Percentiles rank a stretch among this genome's conserved stretches.
phyloP scores from a whole-genome alignment of 2,329 filamentous ascomycete species.

The Cytospora chrysosperma region DNA sequence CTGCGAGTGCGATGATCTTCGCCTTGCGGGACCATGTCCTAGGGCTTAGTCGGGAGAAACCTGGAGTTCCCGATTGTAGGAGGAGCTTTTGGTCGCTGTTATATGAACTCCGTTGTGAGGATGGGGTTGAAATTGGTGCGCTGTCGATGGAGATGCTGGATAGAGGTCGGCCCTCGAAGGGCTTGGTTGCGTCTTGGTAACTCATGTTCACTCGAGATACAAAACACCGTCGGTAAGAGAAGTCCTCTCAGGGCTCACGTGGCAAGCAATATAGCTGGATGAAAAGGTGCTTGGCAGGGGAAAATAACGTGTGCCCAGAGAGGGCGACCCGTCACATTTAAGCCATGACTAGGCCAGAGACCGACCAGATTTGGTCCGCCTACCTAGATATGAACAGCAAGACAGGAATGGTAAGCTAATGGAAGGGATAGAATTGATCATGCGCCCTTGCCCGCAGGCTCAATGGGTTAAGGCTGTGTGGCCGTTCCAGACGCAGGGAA shows the following conservation, averaged over 20 bases:
- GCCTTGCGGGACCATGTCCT: conserved; percentile 20
- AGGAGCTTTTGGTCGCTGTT: neutral
- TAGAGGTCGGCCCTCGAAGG: neutral
- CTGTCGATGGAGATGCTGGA: neutral
- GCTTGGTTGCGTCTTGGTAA: neutral
- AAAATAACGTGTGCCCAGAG: no score
- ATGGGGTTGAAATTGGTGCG: neutral
- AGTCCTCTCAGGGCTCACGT: no score
- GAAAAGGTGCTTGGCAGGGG: no score
- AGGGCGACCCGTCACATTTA: no score
- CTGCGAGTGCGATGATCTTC: conserved; percentile 12
- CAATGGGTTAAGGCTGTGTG: no score
- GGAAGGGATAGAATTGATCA: neutral
- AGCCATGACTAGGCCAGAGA: no score
- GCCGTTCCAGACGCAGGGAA: neutral
- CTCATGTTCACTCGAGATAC: no score
- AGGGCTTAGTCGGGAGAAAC: conserved; percentile 10
- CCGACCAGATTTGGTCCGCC: no score
- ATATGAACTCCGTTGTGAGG: conserved; percentile 4
- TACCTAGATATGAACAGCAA: neutral
- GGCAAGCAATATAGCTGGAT: no score
- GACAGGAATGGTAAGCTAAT: neutral
- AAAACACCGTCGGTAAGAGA: no score
- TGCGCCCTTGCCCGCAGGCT: neutral
- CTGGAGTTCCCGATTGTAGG: neutral